These are phyloP conservation scores for Hymenoscyphus infarciens DNA, from an alignment of 2,329 filamentous ascomycete species.

Conservation along the genomic window DNA sequence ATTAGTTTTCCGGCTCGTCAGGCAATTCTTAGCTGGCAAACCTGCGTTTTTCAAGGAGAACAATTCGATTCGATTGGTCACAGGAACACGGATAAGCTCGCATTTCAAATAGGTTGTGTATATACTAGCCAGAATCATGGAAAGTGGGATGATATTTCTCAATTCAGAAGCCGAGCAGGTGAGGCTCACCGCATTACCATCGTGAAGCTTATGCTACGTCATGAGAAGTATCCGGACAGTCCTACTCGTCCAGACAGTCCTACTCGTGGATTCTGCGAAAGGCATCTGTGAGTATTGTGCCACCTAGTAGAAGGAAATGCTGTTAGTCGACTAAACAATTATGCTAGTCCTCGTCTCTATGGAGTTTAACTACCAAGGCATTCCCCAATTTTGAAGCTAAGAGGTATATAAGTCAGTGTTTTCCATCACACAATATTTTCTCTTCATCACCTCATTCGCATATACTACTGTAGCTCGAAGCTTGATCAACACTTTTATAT, in stretches of 20 bases:
- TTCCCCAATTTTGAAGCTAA: background rate
- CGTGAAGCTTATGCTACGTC: background rate
- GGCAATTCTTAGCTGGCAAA: no score
- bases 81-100: background rate
- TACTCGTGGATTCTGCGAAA: background rate
- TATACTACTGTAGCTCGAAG: background rate
- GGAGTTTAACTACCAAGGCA: background rate
- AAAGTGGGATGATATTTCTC: background rate
- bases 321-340: background rate
- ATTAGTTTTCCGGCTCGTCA: no score
- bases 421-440: background rate
- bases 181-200: background rate
- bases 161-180: background rate
- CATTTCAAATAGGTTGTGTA: background rate
- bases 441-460: background rate
- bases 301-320: background rate
- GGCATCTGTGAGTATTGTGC: background rate
- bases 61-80: background rate
- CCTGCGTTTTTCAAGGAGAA: no score
- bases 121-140: background rate
- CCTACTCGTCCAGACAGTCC: background rate
- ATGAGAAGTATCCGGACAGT: background rate
- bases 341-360: background rate
- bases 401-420: background rate
- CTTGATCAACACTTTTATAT: background rate